These are phyloP conservation scores for Wickerhamomyces sydowiorum DNA, from an alignment of 805 yeast species.

Conservation along the genomic window DNA sequence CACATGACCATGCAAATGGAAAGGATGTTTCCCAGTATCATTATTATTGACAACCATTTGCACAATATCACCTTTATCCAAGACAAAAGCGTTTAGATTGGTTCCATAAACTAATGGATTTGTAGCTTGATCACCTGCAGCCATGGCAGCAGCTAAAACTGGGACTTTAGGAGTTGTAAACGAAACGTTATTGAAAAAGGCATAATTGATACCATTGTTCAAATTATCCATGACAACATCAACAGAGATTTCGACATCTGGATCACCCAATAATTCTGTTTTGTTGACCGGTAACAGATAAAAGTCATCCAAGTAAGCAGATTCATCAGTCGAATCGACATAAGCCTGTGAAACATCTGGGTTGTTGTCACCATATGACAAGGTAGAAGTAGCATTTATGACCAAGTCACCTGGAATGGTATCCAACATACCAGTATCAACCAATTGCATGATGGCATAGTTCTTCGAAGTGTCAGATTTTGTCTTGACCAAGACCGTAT, in stretches of 20 bases:
- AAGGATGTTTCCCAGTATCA: slow-evolving; percentile 76
- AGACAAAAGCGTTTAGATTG: slow-evolving; percentile 56
- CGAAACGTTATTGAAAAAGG: slow-evolving; percentile 46
- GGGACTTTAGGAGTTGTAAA: slow-evolving; percentile 65
- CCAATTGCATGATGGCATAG: slow-evolving; percentile 70
- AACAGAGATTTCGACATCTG: slow-evolving; percentile 60
- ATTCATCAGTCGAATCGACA: slow-evolving; percentile 40
- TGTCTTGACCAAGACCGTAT: slow-evolving; percentile 55
- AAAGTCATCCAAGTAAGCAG: slow-evolving; percentile 64
- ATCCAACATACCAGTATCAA: slow-evolving; percentile 79
- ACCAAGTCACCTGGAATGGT: slow-evolving; percentile 50
- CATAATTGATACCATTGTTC: slow-evolving; percentile 79
- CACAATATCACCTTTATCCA: slow-evolving; percentile 56
- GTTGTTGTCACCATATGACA: slow-evolving; percentile 46
- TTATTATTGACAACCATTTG: slow-evolving; percentile 73
- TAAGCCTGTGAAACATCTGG: slow-evolving; percentile 28
- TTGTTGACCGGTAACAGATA: slow-evolving; percentile 54
- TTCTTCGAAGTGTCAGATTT: slow-evolving; percentile 45
- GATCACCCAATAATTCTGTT: slow-evolving; percentile 47
- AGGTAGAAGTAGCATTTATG: slow-evolving; percentile 66
- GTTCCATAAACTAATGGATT: slow-evolving; percentile 64
- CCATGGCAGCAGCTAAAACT: slow-evolving; percentile 54
- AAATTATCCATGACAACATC: slow-evolving; percentile 76
- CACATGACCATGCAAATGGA: slow-evolving; percentile 72
- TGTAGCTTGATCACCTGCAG: slow-evolving; percentile 44